Evolutionary conservation across 345 rosid genomes (phyloP), one percentile per base, ranked within the genome.

Genomic region (Camelina hispida): DNA sequence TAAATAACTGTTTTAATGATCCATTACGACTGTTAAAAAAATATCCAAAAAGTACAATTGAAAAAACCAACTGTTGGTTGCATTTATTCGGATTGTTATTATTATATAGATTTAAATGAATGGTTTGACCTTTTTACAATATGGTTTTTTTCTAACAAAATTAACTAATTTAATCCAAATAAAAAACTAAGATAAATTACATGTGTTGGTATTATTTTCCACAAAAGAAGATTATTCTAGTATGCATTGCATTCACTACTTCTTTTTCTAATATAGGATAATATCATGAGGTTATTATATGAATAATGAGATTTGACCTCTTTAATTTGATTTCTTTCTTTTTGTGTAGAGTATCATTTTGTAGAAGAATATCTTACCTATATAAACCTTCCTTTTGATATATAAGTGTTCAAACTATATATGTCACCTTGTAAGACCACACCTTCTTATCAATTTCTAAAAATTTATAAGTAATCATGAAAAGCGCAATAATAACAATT

Each of bases 341-440:
- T 16, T 25, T 40, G 8, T 55, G 3, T 22, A 23, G 38, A 23
- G 38, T 25, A 3, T 16, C 53, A n/a, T n/a, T 11, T 57, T 46
- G 57, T 69, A 57, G 73, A 69, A 64, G 1, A 25, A 64, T 3
- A 64, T 64, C 54, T 44, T 46, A 18, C 62, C 22, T 30, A 15
- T 5, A 54, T 5, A 55, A 14, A 30, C 13, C 4, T 8, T 8
- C 14, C 14, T 55, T 13, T 32, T 32, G 32, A 20, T 20, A 12
- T 23, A 5, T 5, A 20, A 10, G 10, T 60, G 10, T 6, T 61
- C 18, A 61, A 37, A 11, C 38, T 34, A 7, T 34, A 32, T 53
- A 22, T 2, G 18, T 5, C 30, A 3, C 4, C 4, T 25, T n/a
- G n/a, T n/a, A n/a, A 28, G 37, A 34, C 9, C 9, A 52, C 51